Evolutionary conservation across 2,329 filamentous ascomycete genomes (phyloP), one percentile per base, ranked within the genome.

Genomic region (Plectosphaerella cucumerina): DNA sequence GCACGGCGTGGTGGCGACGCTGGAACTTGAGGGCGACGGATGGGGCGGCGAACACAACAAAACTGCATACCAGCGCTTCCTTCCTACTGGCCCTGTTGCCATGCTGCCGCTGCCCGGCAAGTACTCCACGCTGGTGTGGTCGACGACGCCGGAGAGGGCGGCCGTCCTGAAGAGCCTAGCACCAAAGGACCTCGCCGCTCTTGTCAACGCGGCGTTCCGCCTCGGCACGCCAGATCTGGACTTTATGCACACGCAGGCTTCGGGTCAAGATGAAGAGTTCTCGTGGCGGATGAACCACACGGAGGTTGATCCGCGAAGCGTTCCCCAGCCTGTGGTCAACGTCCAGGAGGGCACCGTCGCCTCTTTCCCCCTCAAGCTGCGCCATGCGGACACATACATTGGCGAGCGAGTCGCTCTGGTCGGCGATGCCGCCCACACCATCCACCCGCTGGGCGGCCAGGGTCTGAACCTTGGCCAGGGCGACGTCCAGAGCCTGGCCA

Each of bases 201-300:
- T 93, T 79, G 89, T 99, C 58, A 97, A 99, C 64, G 91, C 93
- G 1, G 94, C 90, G 1, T 97, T 99, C 74, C 84, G 91, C 12
- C 78, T 99, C 17, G 80, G 80, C 52, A 79, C 87, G 15, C 82
- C 87, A 2, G 94, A 99, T 66, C 73, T 99, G 5, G 80, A 81
- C 39, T 97, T 89, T 70, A 84, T 97, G 76, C 87, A 96, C 69
- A 84, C 79, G 1, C 75, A 80, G 59, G 53, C 67, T 45, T 65
- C 70, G 0, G 78, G 77, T 0, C 85, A 90, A 51, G 77, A 76
- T 26, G 85, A 87, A n/a, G 93, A 97, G 68, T 75, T 94, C 9
- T 71, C 76, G n/a, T 97, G 94, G 94, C 82, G 93, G 45, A 72
- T 87, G 48, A 76, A 87, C 59, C 87, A 94, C 68, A 91, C 87